Conservation (phyloP, 2,329 filamentous ascomycete genomes). For the Alternaria incomplexa region DNA sequence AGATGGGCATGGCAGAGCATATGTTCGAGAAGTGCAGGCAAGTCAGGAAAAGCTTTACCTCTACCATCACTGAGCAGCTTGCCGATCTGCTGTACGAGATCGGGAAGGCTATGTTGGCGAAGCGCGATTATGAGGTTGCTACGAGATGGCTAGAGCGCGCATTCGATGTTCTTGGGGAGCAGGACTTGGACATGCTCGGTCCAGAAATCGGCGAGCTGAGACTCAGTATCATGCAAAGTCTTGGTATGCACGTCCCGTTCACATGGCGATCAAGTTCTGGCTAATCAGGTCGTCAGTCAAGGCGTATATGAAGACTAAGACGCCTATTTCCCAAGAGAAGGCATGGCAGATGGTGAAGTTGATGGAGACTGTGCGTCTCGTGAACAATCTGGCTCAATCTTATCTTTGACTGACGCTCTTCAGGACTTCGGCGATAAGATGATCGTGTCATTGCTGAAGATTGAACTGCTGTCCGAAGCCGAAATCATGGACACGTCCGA, state of each 20-base stretch:
- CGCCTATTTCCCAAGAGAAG: conserved; percentile 54
- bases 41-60: conserved; percentile 51
- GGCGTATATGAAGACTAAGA: conserved; percentile 58
- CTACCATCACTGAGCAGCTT: conserved; percentile 64
- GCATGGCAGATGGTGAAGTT: conserved; percentile 64
- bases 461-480: conserved; percentile 68
- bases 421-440: conserved; percentile 68
- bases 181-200: conserved; percentile 63
- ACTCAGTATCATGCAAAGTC: conserved; percentile 67
- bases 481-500: conserved; percentile 44
- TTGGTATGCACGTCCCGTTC: conserved; percentile 36
- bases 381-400: not conserved
- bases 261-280: no score
- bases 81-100: conserved; percentile 75
- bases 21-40: conserved; percentile 69
- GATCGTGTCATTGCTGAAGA: conserved; percentile 69
- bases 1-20: conserved; percentile 78
- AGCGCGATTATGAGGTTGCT: conserved; percentile 62
- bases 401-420: not conserved
- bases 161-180: conserved; percentile 62
- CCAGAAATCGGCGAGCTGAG: conserved; percentile 68
- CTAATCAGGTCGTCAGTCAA: conserved; percentile 56
- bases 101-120: conserved; percentile 64
- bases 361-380: conserved; percentile 59
- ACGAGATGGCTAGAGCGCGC: conserved; percentile 77